phyloP scores from a whole-genome alignment of 73 alveolate species.

The Blepharisma japonicum region DNA sequence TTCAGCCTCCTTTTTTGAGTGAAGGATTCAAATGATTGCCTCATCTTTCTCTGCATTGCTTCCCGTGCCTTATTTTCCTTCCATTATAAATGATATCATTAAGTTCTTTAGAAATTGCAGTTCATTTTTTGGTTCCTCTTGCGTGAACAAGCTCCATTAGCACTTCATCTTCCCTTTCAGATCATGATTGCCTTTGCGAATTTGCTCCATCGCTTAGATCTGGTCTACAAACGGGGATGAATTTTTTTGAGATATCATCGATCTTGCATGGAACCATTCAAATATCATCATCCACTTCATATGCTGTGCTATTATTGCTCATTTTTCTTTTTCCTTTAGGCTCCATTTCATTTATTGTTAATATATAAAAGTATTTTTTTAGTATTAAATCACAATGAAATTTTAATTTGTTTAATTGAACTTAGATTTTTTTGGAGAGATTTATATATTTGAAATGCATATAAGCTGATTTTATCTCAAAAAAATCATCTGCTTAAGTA shows the following conservation, averaged over 20 bases:
- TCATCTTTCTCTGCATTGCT: conserved; percentile 34
- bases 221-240: conserved; percentile 40
- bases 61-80: conserved; percentile 34
- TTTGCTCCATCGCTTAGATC: conserved; percentile 37
- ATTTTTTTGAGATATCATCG: neutral
- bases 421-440: no score
- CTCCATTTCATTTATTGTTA: conserved; percentile 34
- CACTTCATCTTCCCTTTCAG: conserved; percentile 51
- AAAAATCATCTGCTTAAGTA: no score
- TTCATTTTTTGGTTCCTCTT: conserved; percentile 29
- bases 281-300: no score
- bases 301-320: neutral
- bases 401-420: no score
- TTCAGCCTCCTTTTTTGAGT: conserved; percentile 16
- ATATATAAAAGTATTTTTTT: conserved; percentile 49
- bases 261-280: no score
- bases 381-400: conserved; percentile 5
- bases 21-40: conserved; percentile 29
- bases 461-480: no score
- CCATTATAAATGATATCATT: no score
- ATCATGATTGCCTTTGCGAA: conserved; percentile 46
- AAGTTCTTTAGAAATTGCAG: conserved; percentile 30
- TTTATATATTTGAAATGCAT: no score
- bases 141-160: conserved; percentile 36
- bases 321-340: conserved; percentile 46